phyloP scores from a whole-genome alignment of 345 rosid species.

The Dipteronia sinensis region DNA sequence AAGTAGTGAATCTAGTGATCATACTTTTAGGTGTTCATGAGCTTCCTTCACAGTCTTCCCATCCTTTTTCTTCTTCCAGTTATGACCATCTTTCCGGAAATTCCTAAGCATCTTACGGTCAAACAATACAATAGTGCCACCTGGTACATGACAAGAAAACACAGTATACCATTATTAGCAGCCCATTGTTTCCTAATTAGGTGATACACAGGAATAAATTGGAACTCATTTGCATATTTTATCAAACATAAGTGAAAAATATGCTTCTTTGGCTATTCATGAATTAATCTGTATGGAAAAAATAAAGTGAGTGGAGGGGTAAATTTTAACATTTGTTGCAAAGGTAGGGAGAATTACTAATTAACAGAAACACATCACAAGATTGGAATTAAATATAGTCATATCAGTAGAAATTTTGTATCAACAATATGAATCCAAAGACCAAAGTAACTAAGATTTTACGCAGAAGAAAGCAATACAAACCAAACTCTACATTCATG shows the following conservation, averaged over 20 bases:
- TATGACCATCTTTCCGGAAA: slow-evolving; percentile 97
- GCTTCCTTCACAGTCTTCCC: slow-evolving; percentile 99
- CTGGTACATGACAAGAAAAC: slow-evolving; percentile 42
- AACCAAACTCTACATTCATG: background rate
- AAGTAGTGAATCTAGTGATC: slow-evolving; percentile 25
- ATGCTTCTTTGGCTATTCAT: background rate
- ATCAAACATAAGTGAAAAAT: background rate
- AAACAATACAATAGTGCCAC: slow-evolving; percentile 75
- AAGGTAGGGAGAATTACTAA: background rate
- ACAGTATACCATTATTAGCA: slow-evolving; percentile 3
- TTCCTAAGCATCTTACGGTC: slow-evolving; percentile 98
- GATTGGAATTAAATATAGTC: background rate
- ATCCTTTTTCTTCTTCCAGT: slow-evolving; percentile 98
- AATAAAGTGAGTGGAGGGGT: background rate
- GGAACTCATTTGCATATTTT: background rate
- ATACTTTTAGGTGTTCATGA: slow-evolving; percentile 95
- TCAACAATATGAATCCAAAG: background rate
- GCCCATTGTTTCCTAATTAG: background rate
- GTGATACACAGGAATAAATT: background rate
- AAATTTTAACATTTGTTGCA: background rate
- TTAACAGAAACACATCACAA: background rate
- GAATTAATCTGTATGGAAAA: background rate
- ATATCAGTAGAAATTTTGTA: background rate
- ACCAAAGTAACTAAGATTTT: background rate
- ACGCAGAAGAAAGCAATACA: background rate